These are phyloP conservation scores for Mortierella sp. DNA, from an alignment of 371 early-diverging fungal species.

Conservation along the genomic window DNA sequence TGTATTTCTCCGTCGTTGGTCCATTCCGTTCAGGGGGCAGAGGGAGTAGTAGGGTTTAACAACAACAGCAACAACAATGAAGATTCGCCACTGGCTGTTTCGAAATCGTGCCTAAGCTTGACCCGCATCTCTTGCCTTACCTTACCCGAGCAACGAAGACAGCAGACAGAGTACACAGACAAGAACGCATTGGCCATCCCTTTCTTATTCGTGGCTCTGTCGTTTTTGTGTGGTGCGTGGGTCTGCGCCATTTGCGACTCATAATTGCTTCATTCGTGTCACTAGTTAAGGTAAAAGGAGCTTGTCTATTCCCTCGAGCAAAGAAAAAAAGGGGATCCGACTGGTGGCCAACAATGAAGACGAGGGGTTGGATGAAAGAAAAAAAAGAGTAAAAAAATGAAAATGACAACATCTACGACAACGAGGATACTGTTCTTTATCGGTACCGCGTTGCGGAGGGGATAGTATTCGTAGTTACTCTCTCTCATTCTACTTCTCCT, in stretches of 20 bases:
- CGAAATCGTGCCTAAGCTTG: background rate
- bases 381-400: background rate
- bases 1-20: conserved; percentile 1
- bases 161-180: no score
- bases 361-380: background rate
- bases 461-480: background rate
- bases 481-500: background rate
- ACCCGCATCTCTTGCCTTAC: background rate
- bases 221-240: no score
- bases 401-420: background rate
- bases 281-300: background rate
- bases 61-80: no score
- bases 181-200: background rate
- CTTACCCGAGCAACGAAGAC: background rate
- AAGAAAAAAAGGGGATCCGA: background rate
- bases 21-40: background rate
- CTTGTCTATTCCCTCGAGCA: no score
- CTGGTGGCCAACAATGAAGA: background rate
- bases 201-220: background rate
- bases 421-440: background rate
- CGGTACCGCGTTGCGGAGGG: background rate
- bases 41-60: background rate
- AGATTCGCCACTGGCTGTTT: background rate
- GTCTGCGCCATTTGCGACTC: background rate
- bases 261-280: background rate